These are phyloP conservation scores for Penicillium pancosmium DNA, from an alignment of 495 filamentous ascomycete genomes.

Conservation along the genomic window DNA sequence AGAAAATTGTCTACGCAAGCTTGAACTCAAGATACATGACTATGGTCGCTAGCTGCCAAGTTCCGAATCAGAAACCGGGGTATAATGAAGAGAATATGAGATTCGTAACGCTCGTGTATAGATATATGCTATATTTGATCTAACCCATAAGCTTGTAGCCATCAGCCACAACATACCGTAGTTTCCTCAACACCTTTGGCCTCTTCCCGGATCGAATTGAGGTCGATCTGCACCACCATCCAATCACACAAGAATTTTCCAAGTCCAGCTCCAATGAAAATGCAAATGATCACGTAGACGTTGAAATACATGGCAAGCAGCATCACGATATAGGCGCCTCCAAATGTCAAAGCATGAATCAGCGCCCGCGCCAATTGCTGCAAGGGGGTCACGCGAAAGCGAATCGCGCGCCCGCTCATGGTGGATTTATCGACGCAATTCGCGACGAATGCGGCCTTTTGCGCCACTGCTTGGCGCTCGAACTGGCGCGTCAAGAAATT, in stretches of 20 bases:
- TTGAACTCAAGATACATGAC: too few species aligned
- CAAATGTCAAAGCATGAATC: conserved; percentile 65
- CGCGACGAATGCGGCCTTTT: conserved; percentile 20
- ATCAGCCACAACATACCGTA: conserved; percentile 32
- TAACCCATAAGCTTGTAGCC: neutral
- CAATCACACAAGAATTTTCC: conserved; percentile 60
- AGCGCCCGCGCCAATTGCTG: conserved; percentile 61
- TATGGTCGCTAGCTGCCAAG: too few species aligned
- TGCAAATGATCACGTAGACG: conserved; percentile 61
- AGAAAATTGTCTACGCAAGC: too few species aligned
- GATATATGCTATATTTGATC: neutral
- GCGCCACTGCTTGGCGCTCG: conserved; percentile 31
- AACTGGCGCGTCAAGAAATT: conserved; percentile 50
- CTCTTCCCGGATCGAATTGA: conserved; percentile 1
- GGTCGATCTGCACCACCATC: conserved; percentile 29
- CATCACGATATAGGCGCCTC: conserved; percentile 68
- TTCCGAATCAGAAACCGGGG: too few species aligned
- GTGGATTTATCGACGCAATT: conserved; percentile 5
- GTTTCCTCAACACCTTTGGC: conserved; percentile 20
- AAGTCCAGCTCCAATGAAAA: conserved; percentile 60
- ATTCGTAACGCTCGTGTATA: neutral
- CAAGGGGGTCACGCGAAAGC: conserved; percentile 49
- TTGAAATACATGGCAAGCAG: conserved; percentile 64
- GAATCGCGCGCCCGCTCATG: conserved; percentile 6
- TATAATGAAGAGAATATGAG: neutral